These are phyloP conservation scores for Nymphaea thermarum DNA, from an alignment of 164 flowering plant genomes.

Conservation along the genomic window DNA sequence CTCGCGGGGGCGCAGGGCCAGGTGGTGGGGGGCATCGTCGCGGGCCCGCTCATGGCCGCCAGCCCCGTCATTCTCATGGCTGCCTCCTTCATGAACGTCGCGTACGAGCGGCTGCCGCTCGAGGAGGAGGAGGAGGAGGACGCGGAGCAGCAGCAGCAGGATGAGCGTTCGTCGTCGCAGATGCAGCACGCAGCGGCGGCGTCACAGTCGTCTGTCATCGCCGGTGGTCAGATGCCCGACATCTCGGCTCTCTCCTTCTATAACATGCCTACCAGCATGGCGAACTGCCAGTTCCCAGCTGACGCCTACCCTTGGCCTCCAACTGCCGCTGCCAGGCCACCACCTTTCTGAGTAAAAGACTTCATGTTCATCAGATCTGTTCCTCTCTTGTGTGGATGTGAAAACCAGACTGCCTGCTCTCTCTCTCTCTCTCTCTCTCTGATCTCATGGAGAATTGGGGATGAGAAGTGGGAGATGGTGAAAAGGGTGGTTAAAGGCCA, in stretches of 20 bases:
- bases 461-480: not conserved
- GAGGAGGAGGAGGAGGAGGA: conserved; percentile 14
- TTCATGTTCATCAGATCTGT: not conserved
- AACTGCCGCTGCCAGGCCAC: conserved; percentile 28
- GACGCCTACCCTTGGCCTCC: conserved; percentile 35
- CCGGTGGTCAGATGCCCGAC: conserved; percentile 4
- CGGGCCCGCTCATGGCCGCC: conserved; percentile 17
- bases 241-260: conserved; percentile 15
- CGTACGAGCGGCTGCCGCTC: conserved; percentile 24
- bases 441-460: not conserved
- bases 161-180: conserved; percentile 8
- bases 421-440: not conserved
- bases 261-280: conserved; percentile 21
- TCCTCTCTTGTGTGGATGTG: not conserved
- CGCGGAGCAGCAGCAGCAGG: not conserved
- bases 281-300: conserved; percentile 21
- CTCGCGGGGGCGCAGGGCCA: conserved; percentile 25
- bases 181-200: conserved; percentile 20
- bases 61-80: conserved; percentile 25
- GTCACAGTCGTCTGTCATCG: conserved; percentile 33
- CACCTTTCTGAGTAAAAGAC: not conserved
- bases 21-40: conserved; percentile 23
- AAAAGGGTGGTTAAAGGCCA: not conserved
- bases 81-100: conserved; percentile 20
- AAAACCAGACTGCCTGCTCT: not conserved